Evolutionary conservation across 352 stramenopile genomes (phyloP), one percentile per base, ranked within the genome.

Genomic region (Elongisporangium senticosum): DNA sequence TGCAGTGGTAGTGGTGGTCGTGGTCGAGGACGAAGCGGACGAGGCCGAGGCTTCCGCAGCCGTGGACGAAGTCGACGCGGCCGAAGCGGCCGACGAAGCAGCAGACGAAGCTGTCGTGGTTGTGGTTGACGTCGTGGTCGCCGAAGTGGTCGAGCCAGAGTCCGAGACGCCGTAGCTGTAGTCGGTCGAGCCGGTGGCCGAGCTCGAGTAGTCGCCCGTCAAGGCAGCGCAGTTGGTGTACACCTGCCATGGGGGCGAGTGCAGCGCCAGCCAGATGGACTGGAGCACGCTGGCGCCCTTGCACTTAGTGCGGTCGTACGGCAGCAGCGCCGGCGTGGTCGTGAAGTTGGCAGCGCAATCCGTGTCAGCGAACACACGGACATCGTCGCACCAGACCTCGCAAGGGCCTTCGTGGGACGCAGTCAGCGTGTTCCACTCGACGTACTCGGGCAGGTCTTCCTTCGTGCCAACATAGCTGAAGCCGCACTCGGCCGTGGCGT

Each of bases 171-270:
- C 28, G 65, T 69, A 20, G 49, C 62, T 7, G 64, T 59, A 47
- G 22, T 62, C 5, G 62, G 54, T 58, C 11, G 57, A 60, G 11
- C 61, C 62, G 11, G 54, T 66, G 21, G 54, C 23, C 0, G 57
- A 63, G 43, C 65, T 43, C 33, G 33, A 43, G 13, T 43, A 43
- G 33, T 43, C 61, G 6, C 37, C 43, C 15, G 72, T 76, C 17
- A 80, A 63, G 71, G 72, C 79, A 19, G 83, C 76, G 49, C 76
- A 86, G 65, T 86, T 67, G 11, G 60, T 81, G 63, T 80, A 85
- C 59, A 78, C 75, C 61, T 85, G 75, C 72, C 75, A 85, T 15
- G 68, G 72, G 8, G 64, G 64, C 20, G 67, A 62, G 49, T 85
- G 75, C 7, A 85, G 60, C 5, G 50, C 75, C 22, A 85, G 63